Evolutionary conservation across 306 rosid species (phyloP), one percentile per base, ranked within the genome.

Genomic region (Parietaria judaica): DNA sequence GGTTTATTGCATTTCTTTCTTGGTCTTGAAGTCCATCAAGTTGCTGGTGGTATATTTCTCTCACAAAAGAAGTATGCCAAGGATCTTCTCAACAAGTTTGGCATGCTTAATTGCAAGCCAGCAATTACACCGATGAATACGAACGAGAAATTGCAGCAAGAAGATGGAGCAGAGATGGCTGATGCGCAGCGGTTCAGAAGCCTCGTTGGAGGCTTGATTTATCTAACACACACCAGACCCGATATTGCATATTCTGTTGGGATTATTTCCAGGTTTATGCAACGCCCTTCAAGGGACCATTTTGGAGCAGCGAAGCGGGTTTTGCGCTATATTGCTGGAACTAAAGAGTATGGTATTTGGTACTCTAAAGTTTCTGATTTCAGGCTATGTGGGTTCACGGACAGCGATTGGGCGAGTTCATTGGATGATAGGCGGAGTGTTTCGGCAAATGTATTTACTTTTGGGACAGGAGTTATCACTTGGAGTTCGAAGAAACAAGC

Each of bases 291-390:
- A 23, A 23, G 31, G 31, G 31, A 23, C 31, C 31, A 23, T 23
- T 51, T 11, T n/a, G 55, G 55, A 51, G 55, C 55, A 51, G 55
- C 55, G 55, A 51, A 51, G 55, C 55, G 55, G 14, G 55, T 51
- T 16, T 51, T 51, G 55, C 55, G 14, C 14, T 51, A 51, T n/a
- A 51, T 11, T 11, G 55, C 55, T 51, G 55, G 55, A 51, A 51
- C 55, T 51, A 51, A 11, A 16, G 55, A 51, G 12, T 51, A 51
- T 51, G 55, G 16, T 6, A 51, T 51, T 51, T 51, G 55, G 55
- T 51, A 11, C 55, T 51, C 55, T 11, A 51, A 51, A 51, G 55
- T 51, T n/a, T 51, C 55, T 11, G 14, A 51, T 11, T 51, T 51
- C 55, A 51, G 14, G 14, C 14, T 51, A 51, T 51, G 55, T 51